A percentile compares a stretch with the other conserved stretches of the same genome.
Evolutionary conservation across 2,329 filamentous ascomycete genomes (phyloP).

Genomic region (Hypoxylon sp.): DNA sequence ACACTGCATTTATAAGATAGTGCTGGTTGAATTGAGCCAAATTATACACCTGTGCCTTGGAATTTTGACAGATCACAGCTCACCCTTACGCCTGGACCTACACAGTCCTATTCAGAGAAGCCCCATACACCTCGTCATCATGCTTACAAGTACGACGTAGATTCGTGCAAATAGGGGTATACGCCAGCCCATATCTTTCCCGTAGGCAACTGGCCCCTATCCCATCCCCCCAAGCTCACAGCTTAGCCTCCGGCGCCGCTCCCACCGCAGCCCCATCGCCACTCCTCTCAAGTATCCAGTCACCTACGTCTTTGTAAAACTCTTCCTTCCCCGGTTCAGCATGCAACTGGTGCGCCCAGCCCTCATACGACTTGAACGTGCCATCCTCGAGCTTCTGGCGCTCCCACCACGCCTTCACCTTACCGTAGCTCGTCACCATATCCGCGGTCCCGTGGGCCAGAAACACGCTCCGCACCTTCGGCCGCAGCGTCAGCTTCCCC

Average conservation of each 20-base stretch:
- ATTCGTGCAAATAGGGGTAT: neutral
- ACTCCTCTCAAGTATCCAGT: conserved; percentile 73
- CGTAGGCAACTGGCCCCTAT: neutral
- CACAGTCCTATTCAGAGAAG: neutral
- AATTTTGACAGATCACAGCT: neutral
- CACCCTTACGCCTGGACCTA: neutral
- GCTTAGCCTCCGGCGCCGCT: conserved; percentile 42
- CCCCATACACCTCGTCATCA: neutral
- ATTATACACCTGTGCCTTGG: neutral
- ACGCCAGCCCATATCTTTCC: neutral
- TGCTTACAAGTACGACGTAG: neutral
- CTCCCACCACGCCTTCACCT: conserved; percentile 75
- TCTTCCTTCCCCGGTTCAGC: conserved; percentile 69
- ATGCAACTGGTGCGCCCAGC: conserved; percentile 83
- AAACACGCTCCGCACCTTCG: conserved; percentile 75
- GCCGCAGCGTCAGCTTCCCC: conserved; percentile 67
- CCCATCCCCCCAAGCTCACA: conserved; percentile 30
- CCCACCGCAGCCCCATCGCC: conserved; percentile 15
- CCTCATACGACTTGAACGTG: conserved; percentile 80
- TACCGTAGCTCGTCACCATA: conserved; percentile 75
- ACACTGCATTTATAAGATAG: neutral
- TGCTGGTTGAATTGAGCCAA: neutral
- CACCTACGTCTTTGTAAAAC: conserved; percentile 71
- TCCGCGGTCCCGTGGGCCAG: conserved; percentile 84
- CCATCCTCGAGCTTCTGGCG: conserved; percentile 73